Evolutionary conservation across 345 rosid genomes (phyloP).

Genomic region (Corchorus capsularis): DNA sequence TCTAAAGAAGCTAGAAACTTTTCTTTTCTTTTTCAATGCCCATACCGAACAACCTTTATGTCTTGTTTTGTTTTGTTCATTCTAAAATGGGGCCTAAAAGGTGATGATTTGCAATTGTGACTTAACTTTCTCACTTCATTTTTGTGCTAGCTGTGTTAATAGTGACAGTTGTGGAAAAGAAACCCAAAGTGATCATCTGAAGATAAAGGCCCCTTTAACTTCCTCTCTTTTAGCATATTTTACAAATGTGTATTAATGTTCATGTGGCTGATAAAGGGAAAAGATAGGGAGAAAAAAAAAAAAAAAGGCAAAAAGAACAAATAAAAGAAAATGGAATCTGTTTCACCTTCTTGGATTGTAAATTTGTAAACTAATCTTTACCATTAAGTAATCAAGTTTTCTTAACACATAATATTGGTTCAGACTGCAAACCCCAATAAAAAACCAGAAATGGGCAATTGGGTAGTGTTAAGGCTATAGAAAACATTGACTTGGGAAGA

Average conservation of each 20-base stretch:
- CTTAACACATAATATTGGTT: background rate
- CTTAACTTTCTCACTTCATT: constrained; percentile 13
- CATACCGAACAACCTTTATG: background rate
- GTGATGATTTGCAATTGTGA: background rate
- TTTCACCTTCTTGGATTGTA: background rate
- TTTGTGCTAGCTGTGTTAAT: constrained; percentile 18
- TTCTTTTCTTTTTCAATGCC: background rate
- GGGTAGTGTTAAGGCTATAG: no score
- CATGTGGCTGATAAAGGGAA: background rate
- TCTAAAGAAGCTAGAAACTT: background rate
- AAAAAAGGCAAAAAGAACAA: background rate
- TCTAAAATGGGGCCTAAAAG: constrained; percentile 7
- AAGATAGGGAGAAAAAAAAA: background rate
- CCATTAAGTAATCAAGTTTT: background rate
- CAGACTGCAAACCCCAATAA: background rate
- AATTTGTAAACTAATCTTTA: background rate
- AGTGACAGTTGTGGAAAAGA: constrained; percentile 27
- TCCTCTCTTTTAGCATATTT: constrained; percentile 9
- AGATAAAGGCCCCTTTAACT: constrained; percentile 12
- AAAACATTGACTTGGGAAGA: no score
- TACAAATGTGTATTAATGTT: background rate
- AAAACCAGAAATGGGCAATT: background rate
- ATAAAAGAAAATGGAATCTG: background rate
- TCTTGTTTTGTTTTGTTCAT: background rate
- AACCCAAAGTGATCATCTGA: constrained; percentile 14